phyloP scores from a whole-genome alignment of 345 rosid genomes.

The Eucalyptus brandiana region DNA sequence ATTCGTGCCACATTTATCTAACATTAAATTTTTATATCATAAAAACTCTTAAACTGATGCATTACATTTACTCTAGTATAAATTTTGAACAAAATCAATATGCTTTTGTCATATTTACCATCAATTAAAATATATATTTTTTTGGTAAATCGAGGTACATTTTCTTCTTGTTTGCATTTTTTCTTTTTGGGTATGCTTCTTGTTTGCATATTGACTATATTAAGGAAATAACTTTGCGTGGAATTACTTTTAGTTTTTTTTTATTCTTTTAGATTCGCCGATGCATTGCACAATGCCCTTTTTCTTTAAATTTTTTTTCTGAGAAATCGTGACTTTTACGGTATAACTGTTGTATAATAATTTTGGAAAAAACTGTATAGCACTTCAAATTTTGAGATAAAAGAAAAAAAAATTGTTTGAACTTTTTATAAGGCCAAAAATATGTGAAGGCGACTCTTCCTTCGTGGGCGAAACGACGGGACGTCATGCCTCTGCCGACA shows the following conservation, averaged over 20 bases:
- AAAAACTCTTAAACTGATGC: accelerated
- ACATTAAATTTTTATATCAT: no score
- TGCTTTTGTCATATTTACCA: accelerated
- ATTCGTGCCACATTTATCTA: accelerated
- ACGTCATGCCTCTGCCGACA: neutral
- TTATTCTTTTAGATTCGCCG: neutral
- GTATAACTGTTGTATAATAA: neutral
- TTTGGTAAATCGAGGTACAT: neutral
- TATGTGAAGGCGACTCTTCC: neutral
- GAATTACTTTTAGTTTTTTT: neutral
- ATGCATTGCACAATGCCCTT: neutral
- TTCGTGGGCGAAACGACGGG: neutral
- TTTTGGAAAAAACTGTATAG: neutral
- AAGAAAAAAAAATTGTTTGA: neutral
- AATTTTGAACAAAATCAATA: no score
- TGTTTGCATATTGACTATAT: neutral
- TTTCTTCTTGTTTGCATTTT: neutral
- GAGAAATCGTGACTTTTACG: neutral
- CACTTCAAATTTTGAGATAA: neutral
- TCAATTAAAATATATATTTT: no score
- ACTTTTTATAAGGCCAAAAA: neutral
- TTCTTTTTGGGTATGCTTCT: neutral
- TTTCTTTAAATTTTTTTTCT: no score
- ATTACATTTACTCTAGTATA: accelerated
- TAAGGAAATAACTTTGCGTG: neutral